Evolutionary conservation across 2,329 filamentous ascomycete species (phyloP).

Genomic region (Alternaria arborescens): DNA sequence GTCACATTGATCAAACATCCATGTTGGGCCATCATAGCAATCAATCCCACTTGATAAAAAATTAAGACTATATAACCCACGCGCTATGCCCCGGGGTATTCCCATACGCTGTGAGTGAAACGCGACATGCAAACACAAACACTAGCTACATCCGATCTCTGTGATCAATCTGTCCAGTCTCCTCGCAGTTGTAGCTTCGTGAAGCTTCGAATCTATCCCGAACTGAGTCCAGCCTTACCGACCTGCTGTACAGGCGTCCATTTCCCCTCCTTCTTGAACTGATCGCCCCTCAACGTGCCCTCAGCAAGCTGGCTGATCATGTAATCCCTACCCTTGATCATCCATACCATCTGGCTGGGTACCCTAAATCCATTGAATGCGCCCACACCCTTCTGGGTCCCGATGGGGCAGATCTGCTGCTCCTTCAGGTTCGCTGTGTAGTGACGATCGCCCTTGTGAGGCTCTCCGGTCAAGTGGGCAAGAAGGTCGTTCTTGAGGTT

Average conservation of each 20-base stretch:
- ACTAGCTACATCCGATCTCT: neutral
- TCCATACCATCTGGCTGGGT: constrained; percentile 53
- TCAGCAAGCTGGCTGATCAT: constrained; percentile 42
- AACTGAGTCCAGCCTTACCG: constrained; percentile 35
- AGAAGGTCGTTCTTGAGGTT: constrained; percentile 60
- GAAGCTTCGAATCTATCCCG: constrained; percentile 13
- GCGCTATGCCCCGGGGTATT: constrained; percentile 4
- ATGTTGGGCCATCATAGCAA: neutral
- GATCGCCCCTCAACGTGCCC: constrained; percentile 38
- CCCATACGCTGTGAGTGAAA: constrained; percentile 3
- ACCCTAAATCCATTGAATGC: constrained; percentile 49
- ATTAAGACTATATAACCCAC: neutral
- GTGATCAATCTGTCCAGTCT: neutral
- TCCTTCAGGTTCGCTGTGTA: constrained; percentile 46
- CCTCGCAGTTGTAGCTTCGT: neutral
- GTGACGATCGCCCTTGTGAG: constrained; percentile 41
- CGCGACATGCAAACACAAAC: neutral
- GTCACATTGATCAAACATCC: neutral
- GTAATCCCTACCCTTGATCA: constrained; percentile 56
- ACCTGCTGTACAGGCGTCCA: constrained; percentile 42
- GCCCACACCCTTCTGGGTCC: constrained; percentile 50
- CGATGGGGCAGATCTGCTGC: constrained; percentile 48
- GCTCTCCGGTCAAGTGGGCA: constrained; percentile 37
- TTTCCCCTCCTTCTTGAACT: constrained; percentile 48
- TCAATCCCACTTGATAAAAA: too few species aligned